Evolutionary conservation across 345 rosid species (phyloP), one percentile per base, ranked within the genome.

Genomic region (Acer negundo): DNA sequence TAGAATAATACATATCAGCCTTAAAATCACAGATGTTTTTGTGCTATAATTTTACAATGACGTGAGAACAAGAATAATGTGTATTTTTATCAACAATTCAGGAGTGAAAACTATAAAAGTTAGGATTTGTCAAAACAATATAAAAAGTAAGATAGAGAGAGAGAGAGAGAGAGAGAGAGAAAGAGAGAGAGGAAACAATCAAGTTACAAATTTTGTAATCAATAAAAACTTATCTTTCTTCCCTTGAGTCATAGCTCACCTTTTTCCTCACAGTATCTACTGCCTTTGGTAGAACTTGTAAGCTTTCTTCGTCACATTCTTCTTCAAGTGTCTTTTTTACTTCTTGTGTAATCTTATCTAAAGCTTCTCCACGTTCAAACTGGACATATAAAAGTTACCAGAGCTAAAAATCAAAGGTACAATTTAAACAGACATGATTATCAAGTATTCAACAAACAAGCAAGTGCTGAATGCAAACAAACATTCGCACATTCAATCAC

Each of bases 311-410:
- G 81, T 96, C 98, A 46, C 92, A 89, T 75, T 92, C 97, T 82
- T 90, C 97, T 81, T 89, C 93, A 81, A 96, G 92, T 47, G 75
- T 63, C 75, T 77, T 85, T 81, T 72, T 94, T 55, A 91, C 99
- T 67, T 85, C 95, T 79, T 82, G 89, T 26, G 92, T 83, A 82
- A 96, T 94, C 80, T 85, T 85, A 70, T 94, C 99, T 79, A 96
- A 84, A 70, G 98, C 98, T 81, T 91, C 98, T 46, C 99, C 99
- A 71, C 99, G 95, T 83, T 96, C 94, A 89, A 96, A 96, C 99
- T 96, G 82, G 23, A 78, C 42, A 35, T 72, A 58, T 40, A 68
- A 73, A 68, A 64, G 58, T 31, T 65, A 67, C 38, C 51, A 73
- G 11, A 17, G 35, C 59, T 63, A 68, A 53, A 68, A 71, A 24